These are phyloP conservation scores for Pythium guiyangense DNA, from an alignment of 352 stramenopile genomes.

Conservation along the genomic window DNA sequence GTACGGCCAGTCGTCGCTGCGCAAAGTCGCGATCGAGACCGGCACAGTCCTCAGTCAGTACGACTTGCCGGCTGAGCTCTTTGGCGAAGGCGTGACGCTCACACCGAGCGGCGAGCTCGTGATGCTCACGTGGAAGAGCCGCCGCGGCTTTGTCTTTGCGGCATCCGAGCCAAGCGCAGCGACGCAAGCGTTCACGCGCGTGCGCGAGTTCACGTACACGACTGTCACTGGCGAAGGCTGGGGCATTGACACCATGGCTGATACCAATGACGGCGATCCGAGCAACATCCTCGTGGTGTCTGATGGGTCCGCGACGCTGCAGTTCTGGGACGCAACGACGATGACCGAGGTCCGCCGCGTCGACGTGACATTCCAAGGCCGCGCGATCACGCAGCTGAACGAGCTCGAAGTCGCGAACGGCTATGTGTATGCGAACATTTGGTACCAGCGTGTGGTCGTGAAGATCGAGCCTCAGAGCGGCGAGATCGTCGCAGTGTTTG, in stretches of 20 bases:
- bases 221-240: constrained; percentile 88
- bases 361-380: constrained; percentile 41
- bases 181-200: constrained; percentile 18
- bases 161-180: constrained; percentile 5
- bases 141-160: constrained; percentile 84
- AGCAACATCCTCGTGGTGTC: constrained; percentile 48
- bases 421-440: constrained; percentile 94
- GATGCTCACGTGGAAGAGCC: constrained; percentile 90
- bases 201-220: constrained; percentile 69
- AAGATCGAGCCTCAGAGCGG: constrained; percentile 90
- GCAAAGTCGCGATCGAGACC: constrained; percentile 83
- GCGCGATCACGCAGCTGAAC: constrained; percentile 81
- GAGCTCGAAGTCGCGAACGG: constrained; percentile 92
- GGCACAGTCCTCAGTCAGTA: constrained; percentile 70
- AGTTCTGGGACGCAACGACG: constrained; percentile 89
- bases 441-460: constrained; percentile 90
- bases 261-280: constrained; percentile 20
- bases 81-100: constrained; percentile 91
- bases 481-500: constrained; percentile 86
- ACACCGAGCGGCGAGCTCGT: constrained; percentile 68
- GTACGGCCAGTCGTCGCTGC: constrained; percentile 84
- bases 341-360: constrained; percentile 73
- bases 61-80: constrained; percentile 56
- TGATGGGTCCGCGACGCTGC: constrained; percentile 87
- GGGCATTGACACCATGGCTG: constrained; percentile 83